These are phyloP conservation scores for Ceratopteris richardii DNA, from an alignment of 75 land plant genomes.

Conservation along the genomic window DNA sequence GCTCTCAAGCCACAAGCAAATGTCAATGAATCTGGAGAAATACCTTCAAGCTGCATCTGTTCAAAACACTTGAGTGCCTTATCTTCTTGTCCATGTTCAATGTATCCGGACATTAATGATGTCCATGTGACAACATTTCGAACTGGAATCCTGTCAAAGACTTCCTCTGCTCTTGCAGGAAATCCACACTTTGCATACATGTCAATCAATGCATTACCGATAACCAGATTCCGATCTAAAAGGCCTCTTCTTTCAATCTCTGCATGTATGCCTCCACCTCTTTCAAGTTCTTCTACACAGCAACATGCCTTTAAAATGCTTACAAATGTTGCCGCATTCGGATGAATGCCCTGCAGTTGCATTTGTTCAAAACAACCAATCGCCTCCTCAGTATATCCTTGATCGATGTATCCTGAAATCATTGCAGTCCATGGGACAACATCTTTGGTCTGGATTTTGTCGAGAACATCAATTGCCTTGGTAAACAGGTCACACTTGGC, in stretches of 20 bases:
- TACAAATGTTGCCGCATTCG: not conserved
- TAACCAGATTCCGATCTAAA: not conserved
- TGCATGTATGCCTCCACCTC: not conserved
- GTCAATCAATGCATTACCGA: slow-evolving; percentile 6
- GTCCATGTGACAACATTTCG: slow-evolving; percentile 6
- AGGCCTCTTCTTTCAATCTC: not conserved
- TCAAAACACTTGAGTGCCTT: slow-evolving; percentile 1
- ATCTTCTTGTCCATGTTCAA: not conserved
- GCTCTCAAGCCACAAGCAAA: slow-evolving; percentile 4
- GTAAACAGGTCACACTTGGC: not conserved
- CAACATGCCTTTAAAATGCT: not conserved
- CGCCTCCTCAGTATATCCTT: not conserved
- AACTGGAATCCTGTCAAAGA: slow-evolving; percentile 13
- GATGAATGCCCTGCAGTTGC: not conserved
- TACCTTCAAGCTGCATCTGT: slow-evolving; percentile 9
- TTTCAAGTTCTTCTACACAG: not conserved
- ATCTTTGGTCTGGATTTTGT: not conserved
- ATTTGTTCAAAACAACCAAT: not conserved
- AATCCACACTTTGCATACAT: slow-evolving; percentile 21
- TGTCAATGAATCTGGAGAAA: slow-evolving; percentile 7
- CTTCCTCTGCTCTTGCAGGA: not conserved
- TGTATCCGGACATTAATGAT: slow-evolving; percentile 9
- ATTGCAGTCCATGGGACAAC: slow-evolving; percentile 1
- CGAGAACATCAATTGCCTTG: not conserved
- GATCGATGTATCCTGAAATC: not conserved